Conservation (phyloP, 2,329 filamentous ascomycete genomes). For the Neurospora crassa region DNA sequence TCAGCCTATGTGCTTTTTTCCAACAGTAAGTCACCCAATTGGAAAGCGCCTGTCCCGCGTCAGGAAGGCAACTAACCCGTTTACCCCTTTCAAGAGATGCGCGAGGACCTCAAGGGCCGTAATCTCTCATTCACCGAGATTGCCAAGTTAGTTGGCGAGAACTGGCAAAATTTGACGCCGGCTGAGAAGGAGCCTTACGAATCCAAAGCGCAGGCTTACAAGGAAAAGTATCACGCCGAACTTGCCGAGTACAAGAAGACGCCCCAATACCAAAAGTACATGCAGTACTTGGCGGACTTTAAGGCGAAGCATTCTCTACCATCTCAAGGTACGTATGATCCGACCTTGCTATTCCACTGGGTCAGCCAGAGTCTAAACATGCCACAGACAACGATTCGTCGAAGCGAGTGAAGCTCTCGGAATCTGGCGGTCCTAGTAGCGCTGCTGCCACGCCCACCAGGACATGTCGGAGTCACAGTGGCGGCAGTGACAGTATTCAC, state of each 20-base stretch:
- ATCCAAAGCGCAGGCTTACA: conserved; percentile 59
- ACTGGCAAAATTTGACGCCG: conserved; percentile 64
- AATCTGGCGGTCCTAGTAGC: conserved; percentile 26
- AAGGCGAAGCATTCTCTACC: conserved; percentile 59
- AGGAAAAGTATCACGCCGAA: conserved; percentile 68
- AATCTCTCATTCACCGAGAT: conserved; percentile 76
- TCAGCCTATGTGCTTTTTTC: conserved; percentile 82
- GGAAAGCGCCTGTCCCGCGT: not conserved
- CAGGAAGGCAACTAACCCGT: conserved; percentile 4
- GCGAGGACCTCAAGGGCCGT: conserved; percentile 67
- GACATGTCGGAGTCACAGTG: conserved; percentile 31
- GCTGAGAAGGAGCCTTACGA: conserved; percentile 64
- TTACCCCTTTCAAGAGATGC: conserved; percentile 45
- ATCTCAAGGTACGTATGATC: conserved; percentile 38
- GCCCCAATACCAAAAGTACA: conserved; percentile 55
- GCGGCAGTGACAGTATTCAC: conserved; percentile 34
- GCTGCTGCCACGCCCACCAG: conserved; percentile 31
- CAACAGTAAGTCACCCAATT: conserved; percentile 51
- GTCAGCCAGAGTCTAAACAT: conserved; percentile 7
- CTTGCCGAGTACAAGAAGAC: conserved; percentile 72
- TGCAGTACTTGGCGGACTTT: conserved; percentile 66
- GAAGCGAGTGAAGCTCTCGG: conserved; percentile 39
- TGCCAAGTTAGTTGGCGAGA: conserved; percentile 71
- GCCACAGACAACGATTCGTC: conserved; percentile 35
- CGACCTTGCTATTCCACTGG: not conserved